phyloP scores from a whole-genome alignment of 495 filamentous ascomycete species.

The Aspergillus carlsbadensis region DNA sequence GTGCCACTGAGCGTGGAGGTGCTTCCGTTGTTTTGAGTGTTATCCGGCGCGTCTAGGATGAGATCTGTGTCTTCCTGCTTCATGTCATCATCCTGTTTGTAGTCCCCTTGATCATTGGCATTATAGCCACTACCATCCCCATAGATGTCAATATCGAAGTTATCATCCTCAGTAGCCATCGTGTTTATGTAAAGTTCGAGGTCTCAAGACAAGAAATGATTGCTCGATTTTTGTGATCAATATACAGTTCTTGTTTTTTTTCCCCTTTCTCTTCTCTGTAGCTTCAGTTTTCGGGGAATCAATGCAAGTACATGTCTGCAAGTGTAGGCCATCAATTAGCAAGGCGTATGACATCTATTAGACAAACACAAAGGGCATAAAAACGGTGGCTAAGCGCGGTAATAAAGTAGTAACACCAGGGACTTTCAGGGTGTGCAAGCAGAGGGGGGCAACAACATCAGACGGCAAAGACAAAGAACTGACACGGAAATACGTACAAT shows the following conservation, averaged over 20 bases:
- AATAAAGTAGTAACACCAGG: conserved; percentile 10
- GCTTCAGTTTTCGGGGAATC: conserved; percentile 30
- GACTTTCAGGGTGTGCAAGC: neutral
- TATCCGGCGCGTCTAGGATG: conserved; percentile 38
- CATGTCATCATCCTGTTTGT: conserved; percentile 51
- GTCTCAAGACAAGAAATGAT: conserved; percentile 30
- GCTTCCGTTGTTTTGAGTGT: conserved; percentile 22
- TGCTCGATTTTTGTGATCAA: conserved; percentile 28
- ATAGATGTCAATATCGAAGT: conserved; percentile 99
- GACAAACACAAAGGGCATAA: conserved; percentile 1
- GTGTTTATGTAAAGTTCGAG: conserved; percentile 34
- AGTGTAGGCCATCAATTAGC: conserved; percentile 40
- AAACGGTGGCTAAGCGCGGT: neutral
- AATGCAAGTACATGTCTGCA: conserved; percentile 49
- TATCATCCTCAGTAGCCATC: conserved; percentile 82
- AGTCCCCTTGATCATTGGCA: conserved; percentile 47
- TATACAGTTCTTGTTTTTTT: conserved; percentile 35
- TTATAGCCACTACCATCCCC: conserved; percentile 66
- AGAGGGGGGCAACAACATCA: conserved; percentile 8
- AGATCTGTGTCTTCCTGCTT: conserved; percentile 50
- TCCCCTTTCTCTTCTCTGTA: conserved; percentile 25
- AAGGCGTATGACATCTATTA: conserved; percentile 24
- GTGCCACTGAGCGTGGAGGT: conserved; percentile 18
- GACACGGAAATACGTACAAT: conserved; percentile 48
- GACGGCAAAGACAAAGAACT: conserved; percentile 23